These are phyloP conservation scores for Ophiosphaerella herpotricha DNA, from an alignment of 2,329 filamentous ascomycete species.

Conservation along the genomic window DNA sequence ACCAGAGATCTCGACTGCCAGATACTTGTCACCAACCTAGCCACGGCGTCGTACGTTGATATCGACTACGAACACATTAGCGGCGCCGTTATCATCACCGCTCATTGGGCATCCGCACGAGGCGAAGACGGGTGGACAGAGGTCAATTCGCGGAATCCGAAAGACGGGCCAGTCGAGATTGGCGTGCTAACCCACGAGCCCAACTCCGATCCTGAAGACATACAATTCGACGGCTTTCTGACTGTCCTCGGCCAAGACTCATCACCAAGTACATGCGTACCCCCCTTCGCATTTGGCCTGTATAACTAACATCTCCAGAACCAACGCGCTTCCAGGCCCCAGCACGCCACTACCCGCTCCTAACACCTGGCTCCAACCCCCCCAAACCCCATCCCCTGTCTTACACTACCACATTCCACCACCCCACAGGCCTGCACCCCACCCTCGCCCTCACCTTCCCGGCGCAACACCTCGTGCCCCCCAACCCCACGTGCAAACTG, in stretches of 20 bases:
- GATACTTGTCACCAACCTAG: conserved; percentile 52
- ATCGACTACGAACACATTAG: conserved; percentile 75
- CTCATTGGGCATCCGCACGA: conserved; percentile 59
- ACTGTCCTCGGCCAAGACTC: conserved; percentile 76
- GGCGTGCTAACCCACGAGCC: conserved; percentile 74
- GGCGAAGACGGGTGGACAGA: conserved; percentile 53
- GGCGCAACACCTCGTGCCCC: conserved; percentile 53
- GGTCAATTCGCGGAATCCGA: conserved; percentile 37
- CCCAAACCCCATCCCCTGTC: conserved; percentile 55
- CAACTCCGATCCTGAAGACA: conserved; percentile 70
- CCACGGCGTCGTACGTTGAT: conserved; percentile 68
- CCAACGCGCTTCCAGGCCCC: conserved; percentile 83
- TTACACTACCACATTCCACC: conserved; percentile 68
- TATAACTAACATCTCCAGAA: conserved; percentile 50
- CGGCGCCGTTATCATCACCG: conserved; percentile 67
- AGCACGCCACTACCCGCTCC: conserved; percentile 73
- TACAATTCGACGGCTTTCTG: conserved; percentile 78
- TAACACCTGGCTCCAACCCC: conserved; percentile 17
- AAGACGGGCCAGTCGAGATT: conserved; percentile 70
- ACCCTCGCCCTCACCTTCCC: conserved; percentile 74
- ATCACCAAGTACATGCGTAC: conserved; percentile 59
- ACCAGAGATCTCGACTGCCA: conserved; percentile 56
- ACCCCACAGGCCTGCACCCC: conserved; percentile 82
- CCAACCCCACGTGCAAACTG: conserved; percentile 63
- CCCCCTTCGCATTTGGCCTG: neutral